Percentiles rank a stretch among this genome's conserved stretches.
phyloP scores from a whole-genome alignment of 2,329 filamentous ascomycete genomes.

The Neoascochyta sp. region DNA sequence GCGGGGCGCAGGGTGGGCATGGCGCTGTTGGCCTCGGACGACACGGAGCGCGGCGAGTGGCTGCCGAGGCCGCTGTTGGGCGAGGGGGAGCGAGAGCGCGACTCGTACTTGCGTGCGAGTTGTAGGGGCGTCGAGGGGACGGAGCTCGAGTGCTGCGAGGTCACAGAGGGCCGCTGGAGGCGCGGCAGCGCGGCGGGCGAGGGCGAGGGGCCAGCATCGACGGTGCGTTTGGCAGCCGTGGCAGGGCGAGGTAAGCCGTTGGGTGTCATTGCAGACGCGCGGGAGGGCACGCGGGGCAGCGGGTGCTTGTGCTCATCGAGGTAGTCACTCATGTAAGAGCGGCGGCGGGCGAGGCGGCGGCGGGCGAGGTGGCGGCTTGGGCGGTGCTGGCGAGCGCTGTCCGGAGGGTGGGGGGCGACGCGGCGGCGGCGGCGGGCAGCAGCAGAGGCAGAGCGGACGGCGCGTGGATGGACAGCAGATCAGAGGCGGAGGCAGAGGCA shows the following conservation, averaged over 20 bases:
- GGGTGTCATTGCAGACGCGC: conserved; percentile 39
- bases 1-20: conserved; percentile 64
- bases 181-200: conserved; percentile 16
- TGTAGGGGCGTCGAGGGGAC: conserved; percentile 93
- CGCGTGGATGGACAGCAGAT: not conserved
- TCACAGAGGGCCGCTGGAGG: conserved; percentile 48
- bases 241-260: conserved; percentile 21
- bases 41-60: conserved; percentile 84
- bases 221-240: conserved; percentile 30
- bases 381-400: conserved; percentile 30
- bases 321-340: conserved; percentile 35
- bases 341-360: conserved; percentile 20
- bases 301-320: conserved; percentile 39
- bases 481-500: not conserved
- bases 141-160: conserved; percentile 73
- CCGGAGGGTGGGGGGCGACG: no score
- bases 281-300: conserved; percentile 30
- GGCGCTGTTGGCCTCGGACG: conserved; percentile 79
- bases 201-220: conserved; percentile 15
- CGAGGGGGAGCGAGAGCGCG: conserved; percentile 72
- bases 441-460: conserved; percentile 12
- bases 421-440: no score
- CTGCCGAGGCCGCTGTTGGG: conserved; percentile 68
- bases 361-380: conserved; percentile 16
- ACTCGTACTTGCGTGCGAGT: conserved; percentile 77